phyloP scores from a whole-genome alignment of 2,329 filamentous ascomycete genomes.

The Fusarium goolgardi region DNA sequence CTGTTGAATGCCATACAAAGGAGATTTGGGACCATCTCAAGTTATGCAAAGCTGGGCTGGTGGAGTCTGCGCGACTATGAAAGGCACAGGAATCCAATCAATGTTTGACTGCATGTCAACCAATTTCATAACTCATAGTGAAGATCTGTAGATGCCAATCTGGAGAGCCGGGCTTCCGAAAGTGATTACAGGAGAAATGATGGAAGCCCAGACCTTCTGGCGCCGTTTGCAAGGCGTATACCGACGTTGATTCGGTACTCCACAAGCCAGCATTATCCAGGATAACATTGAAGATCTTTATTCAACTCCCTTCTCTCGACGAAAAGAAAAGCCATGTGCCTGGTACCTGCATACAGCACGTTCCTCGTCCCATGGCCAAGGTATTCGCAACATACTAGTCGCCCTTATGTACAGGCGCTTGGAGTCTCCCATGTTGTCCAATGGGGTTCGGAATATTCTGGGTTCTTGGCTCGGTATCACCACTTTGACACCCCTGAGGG shows the following conservation, averaged over 20 bases:
- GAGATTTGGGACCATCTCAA: slow-evolving; percentile 22
- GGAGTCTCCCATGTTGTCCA: slow-evolving; percentile 25
- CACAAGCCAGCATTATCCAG: slow-evolving; percentile 10
- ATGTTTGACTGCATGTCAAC: slow-evolving; percentile 14
- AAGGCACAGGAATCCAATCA: slow-evolving; percentile 40
- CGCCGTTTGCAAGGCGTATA: slow-evolving; percentile 26
- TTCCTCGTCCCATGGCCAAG: slow-evolving; percentile 16
- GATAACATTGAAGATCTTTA: slow-evolving; percentile 37
- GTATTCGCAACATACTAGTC: slow-evolving; percentile 41
- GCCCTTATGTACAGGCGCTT: slow-evolving; percentile 20
- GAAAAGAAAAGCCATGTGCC: slow-evolving; percentile 13
- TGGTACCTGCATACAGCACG: slow-evolving; percentile 42
- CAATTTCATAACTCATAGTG: slow-evolving; percentile 23
- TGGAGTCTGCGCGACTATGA: slow-evolving; percentile 30
- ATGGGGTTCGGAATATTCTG: slow-evolving; percentile 12
- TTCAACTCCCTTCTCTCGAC: slow-evolving; percentile 7
- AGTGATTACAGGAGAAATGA: slow-evolving; percentile 39
- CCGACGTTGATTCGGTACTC: slow-evolving; percentile 13
- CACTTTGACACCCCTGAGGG: slow-evolving; percentile 36
- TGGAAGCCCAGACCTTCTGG: slow-evolving; percentile 39
- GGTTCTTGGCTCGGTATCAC: slow-evolving; percentile 26
- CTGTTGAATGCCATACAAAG: slow-evolving; percentile 28
- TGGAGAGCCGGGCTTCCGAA: slow-evolving; percentile 20
- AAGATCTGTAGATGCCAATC: slow-evolving; percentile 42
- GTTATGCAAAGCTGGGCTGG: slow-evolving; percentile 34